phyloP scores from a whole-genome alignment of 2,329 filamentous ascomycete species.

The Lecanicillium sp. region DNA sequence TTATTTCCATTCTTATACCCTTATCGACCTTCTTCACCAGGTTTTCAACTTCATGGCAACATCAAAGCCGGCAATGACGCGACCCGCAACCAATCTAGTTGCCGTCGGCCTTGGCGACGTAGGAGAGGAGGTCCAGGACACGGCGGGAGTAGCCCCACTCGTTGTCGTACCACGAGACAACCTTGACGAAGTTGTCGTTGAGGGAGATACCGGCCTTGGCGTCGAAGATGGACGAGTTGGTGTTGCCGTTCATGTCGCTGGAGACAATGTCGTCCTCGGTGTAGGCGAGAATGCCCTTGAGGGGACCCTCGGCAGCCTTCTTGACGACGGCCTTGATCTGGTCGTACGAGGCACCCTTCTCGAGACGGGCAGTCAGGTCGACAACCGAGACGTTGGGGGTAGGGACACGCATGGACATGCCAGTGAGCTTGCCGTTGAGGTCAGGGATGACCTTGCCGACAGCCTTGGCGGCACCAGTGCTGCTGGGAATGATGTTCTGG shows the following conservation, averaged over 20 bases:
- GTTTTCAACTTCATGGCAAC: constrained; percentile 11
- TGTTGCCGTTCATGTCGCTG: constrained; percentile 86
- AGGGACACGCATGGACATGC: constrained; percentile 99
- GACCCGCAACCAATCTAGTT: constrained; percentile 34
- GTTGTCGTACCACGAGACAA: constrained; percentile 98
- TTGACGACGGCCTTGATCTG: constrained; percentile 91
- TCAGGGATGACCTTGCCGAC: constrained; percentile 99
- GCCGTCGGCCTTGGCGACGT: constrained; percentile 71
- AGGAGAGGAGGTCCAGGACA: constrained; percentile 73
- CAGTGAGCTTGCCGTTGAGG: constrained; percentile 98
- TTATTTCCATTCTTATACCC: constrained; percentile 9
- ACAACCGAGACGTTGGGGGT: constrained; percentile 99
- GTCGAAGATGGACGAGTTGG: constrained; percentile 95
- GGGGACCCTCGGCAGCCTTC: constrained; percentile 71
- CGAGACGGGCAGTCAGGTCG: constrained; percentile 87
- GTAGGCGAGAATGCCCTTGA: constrained; percentile 90
- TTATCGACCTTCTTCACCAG: constrained; percentile 7
- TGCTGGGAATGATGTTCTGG: constrained; percentile 99
- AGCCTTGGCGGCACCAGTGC: constrained; percentile 98
- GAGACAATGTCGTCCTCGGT: constrained; percentile 97
- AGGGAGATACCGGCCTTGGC: constrained; percentile 98
- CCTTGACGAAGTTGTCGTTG: constrained; percentile 98
- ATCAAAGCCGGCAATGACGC: constrained; percentile 13
- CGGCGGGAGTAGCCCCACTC: constrained; percentile 99
- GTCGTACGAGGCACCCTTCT: constrained; percentile 83